Conservation (phyloP, 2,329 filamentous ascomycete genomes). For the Aspergillus melleus region DNA sequence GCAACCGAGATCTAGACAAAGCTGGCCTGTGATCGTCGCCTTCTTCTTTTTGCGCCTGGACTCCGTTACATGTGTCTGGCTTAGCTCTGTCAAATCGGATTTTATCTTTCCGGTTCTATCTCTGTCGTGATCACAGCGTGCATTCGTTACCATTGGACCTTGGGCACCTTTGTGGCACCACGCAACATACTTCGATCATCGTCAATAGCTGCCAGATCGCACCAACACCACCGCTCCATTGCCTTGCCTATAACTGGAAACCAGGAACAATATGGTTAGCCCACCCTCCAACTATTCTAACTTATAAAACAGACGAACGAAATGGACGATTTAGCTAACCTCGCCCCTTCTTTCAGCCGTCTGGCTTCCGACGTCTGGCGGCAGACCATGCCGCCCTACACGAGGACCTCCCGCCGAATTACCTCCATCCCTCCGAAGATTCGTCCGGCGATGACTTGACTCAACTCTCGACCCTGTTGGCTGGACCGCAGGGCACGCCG, state of each 20-base stretch:
- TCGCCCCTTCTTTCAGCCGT: conserved; percentile 24
- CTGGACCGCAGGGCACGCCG: conserved; percentile 61
- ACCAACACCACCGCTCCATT: not conserved
- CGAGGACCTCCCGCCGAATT: conserved; percentile 60
- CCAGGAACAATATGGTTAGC: not conserved
- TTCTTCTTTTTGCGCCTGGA: not conserved
- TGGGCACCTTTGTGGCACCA: not conserved
- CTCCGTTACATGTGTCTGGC: not conserved
- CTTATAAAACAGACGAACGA: not conserved
- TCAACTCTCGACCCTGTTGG: conserved; percentile 57
- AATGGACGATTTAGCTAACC: not conserved
- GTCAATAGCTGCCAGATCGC: not conserved
- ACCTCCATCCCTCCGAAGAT: conserved; percentile 54
- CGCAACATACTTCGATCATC: not conserved
- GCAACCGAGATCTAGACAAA: conserved; percentile 10
- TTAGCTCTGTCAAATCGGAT: not conserved
- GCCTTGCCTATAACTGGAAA: not conserved
- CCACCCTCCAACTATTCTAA: not conserved
- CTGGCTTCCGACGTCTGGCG: conserved; percentile 57
- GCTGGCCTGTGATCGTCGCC: not conserved
- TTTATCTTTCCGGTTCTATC: not conserved
- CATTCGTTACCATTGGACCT: not conserved
- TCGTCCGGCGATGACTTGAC: conserved; percentile 54
- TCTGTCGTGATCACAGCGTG: too few relatives aligned
- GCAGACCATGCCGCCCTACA: conserved; percentile 60